Base-by-base conservation (phyloP, 2,329 filamentous ascomycete species). In the Cytospora piceicola region DNA sequence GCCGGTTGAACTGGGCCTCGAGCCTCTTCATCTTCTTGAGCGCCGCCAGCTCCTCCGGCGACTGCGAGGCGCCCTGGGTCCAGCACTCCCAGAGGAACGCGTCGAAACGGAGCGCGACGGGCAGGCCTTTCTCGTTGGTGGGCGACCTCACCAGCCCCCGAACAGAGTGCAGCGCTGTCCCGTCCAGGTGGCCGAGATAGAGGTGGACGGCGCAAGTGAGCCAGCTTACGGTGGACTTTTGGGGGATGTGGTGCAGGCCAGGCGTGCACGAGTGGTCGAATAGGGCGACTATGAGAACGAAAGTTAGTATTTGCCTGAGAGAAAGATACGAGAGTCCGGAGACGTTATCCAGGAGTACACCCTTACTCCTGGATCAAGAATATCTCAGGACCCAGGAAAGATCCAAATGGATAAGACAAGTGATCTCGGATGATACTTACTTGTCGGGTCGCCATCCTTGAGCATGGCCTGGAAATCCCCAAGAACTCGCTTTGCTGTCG, bases 11-110 rank as follows among this genome's bases (percentile, higher is more conserved):
- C 17, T 60, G 4, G n/a, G 30, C 46, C 30, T 60, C 32, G 27
- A 52, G 12, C 1, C 3, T 7, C 15, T 36, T 14, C 22, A 60
- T 60, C 4, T 29, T 39, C 8, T 14, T 6, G 15, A 39, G 17
- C 2, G 58, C 52, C 14, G n/a, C 12, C 46, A 5, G 20, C 3
- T n/a, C 1, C 17, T 39, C 1, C 14, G 14, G 29, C 15, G n/a
- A 11, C 8, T 11, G 9, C 22, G 52, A 9, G 22, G 3, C 12
- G 42, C 52, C 53, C 20, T 32, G n/a, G n/a, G 46, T 24, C 58
- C 58, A 60, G 22, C 58, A 60, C 46, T 60, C 42, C 17, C 36
- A 29, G 4, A 60, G 58, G 20, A 60, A 60, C 4, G 36, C 15
- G 22, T 60, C 58, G 30, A 60, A 60, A 14, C 30, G 29, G 17